phyloP scores from a whole-genome alignment of 768 basidiomycete species.

The Obba rivulosa region DNA sequence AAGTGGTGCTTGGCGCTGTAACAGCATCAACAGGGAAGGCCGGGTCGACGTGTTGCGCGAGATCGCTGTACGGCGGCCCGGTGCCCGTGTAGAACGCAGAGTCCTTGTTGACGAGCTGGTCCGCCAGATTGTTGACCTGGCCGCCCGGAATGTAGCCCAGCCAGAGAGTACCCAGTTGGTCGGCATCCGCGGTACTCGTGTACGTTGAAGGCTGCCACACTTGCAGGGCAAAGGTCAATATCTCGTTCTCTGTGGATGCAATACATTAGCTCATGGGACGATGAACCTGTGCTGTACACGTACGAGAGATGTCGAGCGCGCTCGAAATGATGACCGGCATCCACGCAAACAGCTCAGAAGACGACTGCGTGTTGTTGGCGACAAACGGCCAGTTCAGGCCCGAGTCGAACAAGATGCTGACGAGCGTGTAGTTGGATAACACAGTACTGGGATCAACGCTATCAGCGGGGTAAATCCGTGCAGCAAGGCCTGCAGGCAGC shows the following conservation, averaged over 20 bases:
- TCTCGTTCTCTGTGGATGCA: constrained; percentile 25
- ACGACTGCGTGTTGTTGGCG: constrained; percentile 45
- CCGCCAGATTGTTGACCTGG: constrained; percentile 55
- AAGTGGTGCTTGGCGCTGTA: constrained; percentile 18
- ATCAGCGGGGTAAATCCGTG: constrained; percentile 45
- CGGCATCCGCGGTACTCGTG: constrained; percentile 38
- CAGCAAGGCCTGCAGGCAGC: constrained; percentile 59
- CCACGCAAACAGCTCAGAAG: constrained; percentile 74
- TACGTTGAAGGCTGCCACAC: constrained; percentile 65
- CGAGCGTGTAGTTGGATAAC: constrained; percentile 38
- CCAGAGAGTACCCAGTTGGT: constrained; percentile 61
- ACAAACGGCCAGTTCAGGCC: constrained; percentile 69
- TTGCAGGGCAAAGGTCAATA: constrained; percentile 54
- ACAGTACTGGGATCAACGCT: constrained; percentile 18
- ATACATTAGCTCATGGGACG: constrained; percentile 4
- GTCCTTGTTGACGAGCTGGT: constrained; percentile 53
- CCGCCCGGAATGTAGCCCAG: constrained; percentile 60
- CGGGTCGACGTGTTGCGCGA: constrained; percentile 68
- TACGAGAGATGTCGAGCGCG: constrained; percentile 41
- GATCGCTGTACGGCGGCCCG: constrained; percentile 37
- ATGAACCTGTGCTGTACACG: constrained; percentile 10
- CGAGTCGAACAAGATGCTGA: constrained; percentile 61
- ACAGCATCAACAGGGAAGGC: constrained; percentile 54
- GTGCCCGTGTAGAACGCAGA: constrained; percentile 61
- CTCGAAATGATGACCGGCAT: constrained; percentile 47